These are phyloP conservation scores for Pterula multifida DNA, from an alignment of 1,284 basidiomycete species.

Conservation along the genomic window DNA sequence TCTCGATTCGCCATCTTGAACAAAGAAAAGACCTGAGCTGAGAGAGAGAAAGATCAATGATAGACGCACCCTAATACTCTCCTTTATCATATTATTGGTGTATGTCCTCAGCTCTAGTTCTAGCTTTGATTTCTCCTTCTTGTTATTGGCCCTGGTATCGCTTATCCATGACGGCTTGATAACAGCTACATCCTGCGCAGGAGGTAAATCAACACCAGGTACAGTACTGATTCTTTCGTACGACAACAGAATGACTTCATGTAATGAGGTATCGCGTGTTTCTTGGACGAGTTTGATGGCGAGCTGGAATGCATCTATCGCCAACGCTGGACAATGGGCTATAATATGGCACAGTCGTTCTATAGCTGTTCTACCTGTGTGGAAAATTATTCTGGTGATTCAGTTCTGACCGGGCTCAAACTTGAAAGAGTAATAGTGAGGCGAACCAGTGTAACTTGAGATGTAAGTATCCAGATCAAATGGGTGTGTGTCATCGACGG, in stretches of 20 bases:
- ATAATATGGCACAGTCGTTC: constrained; percentile 61
- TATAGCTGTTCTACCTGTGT: constrained; percentile 60
- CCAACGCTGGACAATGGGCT: constrained; percentile 47
- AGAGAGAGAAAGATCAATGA: constrained; percentile 4
- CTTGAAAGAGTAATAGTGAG: constrained; percentile 13
- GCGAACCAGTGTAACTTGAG: constrained; percentile 33
- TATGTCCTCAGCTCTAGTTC: constrained; percentile 87
- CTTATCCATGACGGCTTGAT: constrained; percentile 58
- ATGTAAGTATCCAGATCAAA: constrained; percentile 70
- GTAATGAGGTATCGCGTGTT: constrained; percentile 49
- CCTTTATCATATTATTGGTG: constrained; percentile 86
- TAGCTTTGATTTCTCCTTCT: constrained; percentile 57
- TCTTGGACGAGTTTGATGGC: constrained; percentile 50
- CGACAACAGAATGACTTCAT: constrained; percentile 36
- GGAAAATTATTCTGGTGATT: background rate
- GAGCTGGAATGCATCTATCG: constrained; percentile 53
- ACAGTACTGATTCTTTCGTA: constrained; percentile 41
- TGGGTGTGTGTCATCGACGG: constrained; percentile 62
- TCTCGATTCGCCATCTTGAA: constrained; percentile 84
- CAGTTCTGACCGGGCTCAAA: constrained; percentile 7
- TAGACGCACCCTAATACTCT: constrained; percentile 74
- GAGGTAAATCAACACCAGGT: constrained; percentile 32
- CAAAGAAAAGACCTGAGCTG: constrained; percentile 3
- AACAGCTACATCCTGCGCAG: constrained; percentile 30
- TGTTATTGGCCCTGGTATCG: constrained; percentile 44